phyloP scores from a whole-genome alignment of 2,329 filamentous ascomycete species.

The Tolypocladium capitatum region DNA sequence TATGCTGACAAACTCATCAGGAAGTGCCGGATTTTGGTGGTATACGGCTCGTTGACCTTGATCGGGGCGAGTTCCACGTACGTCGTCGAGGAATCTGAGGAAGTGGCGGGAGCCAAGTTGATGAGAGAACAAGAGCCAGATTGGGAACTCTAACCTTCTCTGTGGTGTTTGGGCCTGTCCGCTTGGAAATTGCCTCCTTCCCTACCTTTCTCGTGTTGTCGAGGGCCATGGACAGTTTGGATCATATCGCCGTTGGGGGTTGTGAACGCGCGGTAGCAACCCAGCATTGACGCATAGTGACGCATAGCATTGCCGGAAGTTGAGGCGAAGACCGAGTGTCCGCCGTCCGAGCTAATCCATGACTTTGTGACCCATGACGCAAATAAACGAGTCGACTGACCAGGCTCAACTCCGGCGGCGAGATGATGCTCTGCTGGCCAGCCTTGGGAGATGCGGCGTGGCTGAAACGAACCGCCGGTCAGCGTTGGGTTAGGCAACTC shows the following conservation, averaged over 20 bases:
- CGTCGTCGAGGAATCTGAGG: slow-evolving; percentile 26
- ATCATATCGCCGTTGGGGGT: not conserved
- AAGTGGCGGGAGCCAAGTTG: slow-evolving; percentile 29
- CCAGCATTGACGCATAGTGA: not conserved
- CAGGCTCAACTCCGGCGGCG: not conserved
- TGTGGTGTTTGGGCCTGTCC: not conserved
- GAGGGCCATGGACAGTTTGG: not conserved
- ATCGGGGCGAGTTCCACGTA: slow-evolving; percentile 31
- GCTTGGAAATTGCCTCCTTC: not conserved
- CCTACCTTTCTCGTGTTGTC: not conserved
- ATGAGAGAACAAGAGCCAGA: slow-evolving; percentile 26
- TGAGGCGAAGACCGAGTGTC: too few species aligned
- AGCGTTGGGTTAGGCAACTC: not conserved
- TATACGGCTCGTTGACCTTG: slow-evolving; percentile 33
- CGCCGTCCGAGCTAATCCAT: not conserved
- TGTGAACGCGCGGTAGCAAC: not conserved
- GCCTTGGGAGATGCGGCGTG: not conserved
- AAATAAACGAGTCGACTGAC: not conserved
- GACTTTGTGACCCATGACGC: not conserved
- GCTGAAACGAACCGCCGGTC: not conserved
- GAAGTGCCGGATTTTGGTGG: slow-evolving; percentile 28
- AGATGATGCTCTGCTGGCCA: not conserved
- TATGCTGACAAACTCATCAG: slow-evolving; percentile 8
- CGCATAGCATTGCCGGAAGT: too few species aligned
- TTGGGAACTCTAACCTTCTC: slow-evolving; percentile 19